Conservation (phyloP, 2,329 filamentous ascomycete genomes). For the Amesomyces nigricolor region DNA sequence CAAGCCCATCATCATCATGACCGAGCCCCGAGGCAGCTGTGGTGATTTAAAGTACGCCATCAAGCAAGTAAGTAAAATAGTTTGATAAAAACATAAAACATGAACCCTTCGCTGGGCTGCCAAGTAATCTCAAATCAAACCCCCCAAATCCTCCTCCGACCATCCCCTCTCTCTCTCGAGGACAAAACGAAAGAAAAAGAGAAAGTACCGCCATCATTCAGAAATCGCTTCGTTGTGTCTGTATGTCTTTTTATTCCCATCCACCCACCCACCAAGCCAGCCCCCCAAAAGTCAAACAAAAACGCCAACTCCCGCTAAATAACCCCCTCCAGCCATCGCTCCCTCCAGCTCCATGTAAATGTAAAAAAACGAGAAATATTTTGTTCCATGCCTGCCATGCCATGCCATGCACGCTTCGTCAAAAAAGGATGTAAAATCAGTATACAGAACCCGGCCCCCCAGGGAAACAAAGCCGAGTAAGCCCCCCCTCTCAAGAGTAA, state of each 20-base stretch:
- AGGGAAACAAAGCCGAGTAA: no score
- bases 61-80: background rate
- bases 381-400: background rate
- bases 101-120: background rate
- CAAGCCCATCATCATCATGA: background rate
- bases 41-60: background rate
- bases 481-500: no score
- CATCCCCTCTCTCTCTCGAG: background rate
- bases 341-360: background rate
- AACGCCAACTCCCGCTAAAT: no score
- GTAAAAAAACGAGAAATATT: background rate
- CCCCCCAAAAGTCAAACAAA: background rate
- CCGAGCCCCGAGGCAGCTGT: conserved; percentile 9
- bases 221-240: background rate
- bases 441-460: background rate
- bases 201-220: background rate
- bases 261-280: background rate
- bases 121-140: no score
- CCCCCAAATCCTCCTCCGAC: background rate
- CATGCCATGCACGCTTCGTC: background rate
- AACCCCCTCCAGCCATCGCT: background rate
- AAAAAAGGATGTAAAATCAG: background rate
- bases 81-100: background rate
- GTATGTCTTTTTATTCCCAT: background rate
- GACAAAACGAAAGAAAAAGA: background rate